Conservation (phyloP, 345 rosid species). For the Brassica incana region DNA sequence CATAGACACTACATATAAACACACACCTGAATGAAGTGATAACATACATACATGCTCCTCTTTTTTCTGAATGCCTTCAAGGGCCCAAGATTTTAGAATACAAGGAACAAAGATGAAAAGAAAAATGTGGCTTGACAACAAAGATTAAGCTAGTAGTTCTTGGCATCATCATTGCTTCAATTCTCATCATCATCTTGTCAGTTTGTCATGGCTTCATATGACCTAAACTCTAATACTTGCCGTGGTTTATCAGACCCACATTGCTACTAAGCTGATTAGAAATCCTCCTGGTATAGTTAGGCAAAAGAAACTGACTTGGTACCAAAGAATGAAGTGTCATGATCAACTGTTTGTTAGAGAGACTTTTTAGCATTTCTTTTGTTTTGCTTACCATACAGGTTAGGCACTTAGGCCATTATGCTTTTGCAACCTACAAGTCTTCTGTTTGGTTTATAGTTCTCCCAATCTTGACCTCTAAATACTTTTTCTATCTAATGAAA, state of each 20-base stretch:
- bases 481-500: background rate
- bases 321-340: background rate
- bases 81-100: no score
- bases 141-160: no score
- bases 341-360: conserved; percentile 9
- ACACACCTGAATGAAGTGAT: no score
- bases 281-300: conserved; percentile 2
- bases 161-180: no score
- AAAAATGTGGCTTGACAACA: no score
- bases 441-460: background rate
- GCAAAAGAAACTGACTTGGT: background rate
- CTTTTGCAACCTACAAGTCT: background rate
- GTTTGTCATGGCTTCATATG: conserved; percentile 87
- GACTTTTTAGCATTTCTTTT: background rate
- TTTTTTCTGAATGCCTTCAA: no score
- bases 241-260: background rate
- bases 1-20: no score
- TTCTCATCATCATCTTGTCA: conserved; percentile 48
- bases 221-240: background rate
- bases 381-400: background rate
- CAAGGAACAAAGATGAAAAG: no score
- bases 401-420: background rate
- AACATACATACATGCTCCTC: no score
- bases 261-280: conserved; percentile 34
- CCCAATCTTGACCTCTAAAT: background rate